phyloP scores from a whole-genome alignment of 2,329 filamentous ascomycete species.

The Colletotrichum costaricense region DNA sequence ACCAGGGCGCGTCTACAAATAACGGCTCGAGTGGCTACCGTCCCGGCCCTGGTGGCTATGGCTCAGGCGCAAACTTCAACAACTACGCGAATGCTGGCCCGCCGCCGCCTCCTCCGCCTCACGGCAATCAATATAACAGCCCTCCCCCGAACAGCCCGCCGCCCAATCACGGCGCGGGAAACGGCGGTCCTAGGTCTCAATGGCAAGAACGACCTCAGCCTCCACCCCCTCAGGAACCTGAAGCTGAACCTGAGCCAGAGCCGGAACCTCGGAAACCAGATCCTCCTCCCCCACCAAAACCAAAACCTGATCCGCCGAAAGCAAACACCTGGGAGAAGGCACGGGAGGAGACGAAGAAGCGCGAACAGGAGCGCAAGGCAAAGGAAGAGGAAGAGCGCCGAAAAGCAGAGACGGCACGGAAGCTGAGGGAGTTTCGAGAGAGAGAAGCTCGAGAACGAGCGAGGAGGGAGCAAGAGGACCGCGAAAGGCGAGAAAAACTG shows the following conservation, averaged over 20 bases:
- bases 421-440: constrained; percentile 65
- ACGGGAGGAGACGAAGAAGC: constrained; percentile 72
- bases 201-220: constrained; percentile 48
- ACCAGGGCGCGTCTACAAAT: constrained; percentile 45
- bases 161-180: constrained; percentile 40
- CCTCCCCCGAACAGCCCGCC: constrained; percentile 36
- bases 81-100: constrained; percentile 29
- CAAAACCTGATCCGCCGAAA: constrained; percentile 38
- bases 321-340: constrained; percentile 39
- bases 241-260: constrained; percentile 38
- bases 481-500: constrained; percentile 47
- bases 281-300: constrained; percentile 37
- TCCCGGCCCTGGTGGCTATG: constrained; percentile 30
- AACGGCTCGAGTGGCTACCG: constrained; percentile 22
- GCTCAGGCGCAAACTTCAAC: constrained; percentile 33
- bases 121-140: constrained; percentile 27
- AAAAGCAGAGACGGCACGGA: constrained; percentile 65
- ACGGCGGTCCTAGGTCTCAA: constrained; percentile 50
- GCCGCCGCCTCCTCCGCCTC: constrained; percentile 38
- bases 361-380: constrained; percentile 72
- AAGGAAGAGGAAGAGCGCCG: constrained; percentile 71
- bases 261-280: constrained; percentile 42
- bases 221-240: constrained; percentile 37
- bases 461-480: constrained; percentile 50
- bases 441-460: constrained; percentile 64